Percentiles rank a stretch among this genome's conserved stretches.
phyloP scores from a whole-genome alignment of 2,329 filamentous ascomycete species.

The Penicillium sp. region DNA sequence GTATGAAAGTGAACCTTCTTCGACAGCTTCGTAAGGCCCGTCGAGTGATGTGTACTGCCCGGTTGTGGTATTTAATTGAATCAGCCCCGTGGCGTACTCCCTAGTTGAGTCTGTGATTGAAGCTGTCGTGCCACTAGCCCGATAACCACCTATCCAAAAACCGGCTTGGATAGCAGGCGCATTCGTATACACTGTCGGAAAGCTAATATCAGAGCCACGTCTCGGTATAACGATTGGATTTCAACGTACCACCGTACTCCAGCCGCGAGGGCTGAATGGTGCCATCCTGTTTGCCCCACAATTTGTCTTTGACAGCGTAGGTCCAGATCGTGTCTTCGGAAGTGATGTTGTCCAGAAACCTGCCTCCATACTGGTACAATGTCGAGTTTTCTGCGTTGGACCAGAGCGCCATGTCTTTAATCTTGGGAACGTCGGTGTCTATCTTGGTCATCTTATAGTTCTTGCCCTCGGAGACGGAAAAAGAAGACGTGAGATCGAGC shows the following conservation, averaged over 20 bases:
- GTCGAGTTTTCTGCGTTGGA: conserved; percentile 8
- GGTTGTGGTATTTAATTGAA: conserved; percentile 14
- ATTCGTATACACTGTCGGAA: conserved; percentile 6
- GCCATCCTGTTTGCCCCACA: conserved; percentile 7
- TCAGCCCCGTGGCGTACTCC: conserved; percentile 6
- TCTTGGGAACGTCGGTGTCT: conserved; percentile 1
- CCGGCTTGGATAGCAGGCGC: conserved; percentile 8
- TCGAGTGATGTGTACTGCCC: conserved; percentile 3
- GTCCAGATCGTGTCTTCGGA: conserved; percentile 8
- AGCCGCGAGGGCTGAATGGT: conserved; percentile 9
- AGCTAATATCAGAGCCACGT: not conserved
- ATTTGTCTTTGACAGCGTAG: conserved; percentile 1
- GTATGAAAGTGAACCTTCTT: conserved; percentile 11
- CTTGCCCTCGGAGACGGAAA: conserved; percentile 6
- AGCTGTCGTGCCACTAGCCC: conserved; percentile 6
- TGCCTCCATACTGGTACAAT: conserved; percentile 10
- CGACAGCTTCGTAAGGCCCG: conserved; percentile 7
- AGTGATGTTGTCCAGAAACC: conserved; percentile 1
- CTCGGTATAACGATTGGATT: not conserved
- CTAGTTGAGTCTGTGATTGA: conserved; percentile 9
- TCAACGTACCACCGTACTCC: conserved; percentile 5
- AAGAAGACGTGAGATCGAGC: conserved; percentile 5
- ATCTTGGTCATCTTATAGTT: conserved; percentile 13
- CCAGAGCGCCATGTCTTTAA: conserved; percentile 13
- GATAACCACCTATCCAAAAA: conserved; percentile 12